Conservation (phyloP, 129 eudicot genomes). For the Pseudognaphalium luteoalbum region DNA sequence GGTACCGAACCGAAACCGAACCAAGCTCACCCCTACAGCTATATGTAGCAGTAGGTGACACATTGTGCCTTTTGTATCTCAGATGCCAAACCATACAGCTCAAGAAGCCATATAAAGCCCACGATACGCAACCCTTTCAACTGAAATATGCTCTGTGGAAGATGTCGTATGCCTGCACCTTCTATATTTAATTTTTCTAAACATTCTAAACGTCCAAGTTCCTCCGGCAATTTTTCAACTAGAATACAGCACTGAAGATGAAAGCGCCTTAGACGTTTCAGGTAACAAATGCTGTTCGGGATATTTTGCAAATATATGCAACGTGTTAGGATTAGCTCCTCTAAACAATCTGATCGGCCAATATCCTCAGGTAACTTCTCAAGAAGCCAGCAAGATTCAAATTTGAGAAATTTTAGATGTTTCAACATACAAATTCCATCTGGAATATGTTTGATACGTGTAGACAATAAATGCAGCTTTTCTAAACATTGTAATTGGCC, state of each 20-base stretch:
- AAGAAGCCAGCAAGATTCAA: background rate
- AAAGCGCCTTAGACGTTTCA: conserved; percentile 14
- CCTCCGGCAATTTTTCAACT: conserved; percentile 15
- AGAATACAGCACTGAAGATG: background rate
- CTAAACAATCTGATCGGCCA: conserved; percentile 21
- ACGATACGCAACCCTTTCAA: background rate
- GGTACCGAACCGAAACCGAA: no score
- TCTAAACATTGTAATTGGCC: conserved; percentile 8
- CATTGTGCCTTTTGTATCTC: background rate
- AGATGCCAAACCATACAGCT: background rate
- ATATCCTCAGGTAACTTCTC: conserved; percentile 2
- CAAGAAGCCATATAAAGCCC: background rate
- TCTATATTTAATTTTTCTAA: background rate
- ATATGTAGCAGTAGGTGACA: background rate
- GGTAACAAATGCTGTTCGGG: conserved; percentile 14
- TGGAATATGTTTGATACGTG: conserved; percentile 7
- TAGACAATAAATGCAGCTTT: background rate
- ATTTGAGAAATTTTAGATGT: conserved; percentile 10
- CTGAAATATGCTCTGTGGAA: conserved; percentile 14
- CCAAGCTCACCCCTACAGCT: no score
- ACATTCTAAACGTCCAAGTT: conserved; percentile 15
- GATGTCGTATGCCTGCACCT: background rate
- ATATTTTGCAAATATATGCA: background rate
- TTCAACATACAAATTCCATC: conserved; percentile 19
- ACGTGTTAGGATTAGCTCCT: background rate